phyloP scores from a whole-genome alignment of 306 rosid genomes.

The Cicer judaicum region DNA sequence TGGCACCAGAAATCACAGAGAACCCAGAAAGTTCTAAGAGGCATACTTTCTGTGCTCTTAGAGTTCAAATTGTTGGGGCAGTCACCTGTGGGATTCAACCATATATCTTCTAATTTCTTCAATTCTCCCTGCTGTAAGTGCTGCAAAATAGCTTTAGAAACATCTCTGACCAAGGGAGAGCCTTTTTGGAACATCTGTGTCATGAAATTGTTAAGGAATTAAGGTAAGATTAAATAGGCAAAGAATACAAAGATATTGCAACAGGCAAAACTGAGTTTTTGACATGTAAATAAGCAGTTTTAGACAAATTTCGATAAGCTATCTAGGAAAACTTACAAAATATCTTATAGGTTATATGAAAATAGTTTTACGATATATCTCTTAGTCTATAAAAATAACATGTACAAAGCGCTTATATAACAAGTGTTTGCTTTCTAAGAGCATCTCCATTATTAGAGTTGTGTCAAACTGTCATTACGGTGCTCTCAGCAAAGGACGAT shows the following conservation, averaged over 20 bases:
- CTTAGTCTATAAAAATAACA: too few species aligned
- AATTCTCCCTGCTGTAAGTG: conserved; percentile 56
- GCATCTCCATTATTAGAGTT: too few species aligned
- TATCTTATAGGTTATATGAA: too few species aligned
- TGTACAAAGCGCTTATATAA: too few species aligned
- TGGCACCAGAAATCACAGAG: conserved; percentile 62
- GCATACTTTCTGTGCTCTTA: conserved; percentile 41
- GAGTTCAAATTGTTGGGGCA: conserved; percentile 44
- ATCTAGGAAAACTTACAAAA: too few species aligned
- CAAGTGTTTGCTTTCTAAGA: too few species aligned
- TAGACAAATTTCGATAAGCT: too few species aligned
- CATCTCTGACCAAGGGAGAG: conserved; percentile 68
- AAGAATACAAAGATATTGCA: not conserved
- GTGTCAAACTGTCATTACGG: too few species aligned
- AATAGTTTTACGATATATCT: too few species aligned
- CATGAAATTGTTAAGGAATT: conserved; percentile 16
- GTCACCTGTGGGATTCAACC: conserved; percentile 42
- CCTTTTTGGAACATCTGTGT: conserved; percentile 75
- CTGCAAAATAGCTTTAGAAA: conserved; percentile 59
- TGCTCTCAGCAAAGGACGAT: too few species aligned
- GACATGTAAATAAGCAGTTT: too few species aligned
- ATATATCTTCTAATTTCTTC: conserved; percentile 46
- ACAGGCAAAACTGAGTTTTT: conserved; percentile 6
- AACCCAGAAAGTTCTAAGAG: conserved; percentile 59
- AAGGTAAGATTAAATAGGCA: not conserved